Percentiles rank a stretch among this genome's conserved stretches.
Conservation (phyloP, 176 grass and related monocot species). For the Musa itinerans region DNA sequence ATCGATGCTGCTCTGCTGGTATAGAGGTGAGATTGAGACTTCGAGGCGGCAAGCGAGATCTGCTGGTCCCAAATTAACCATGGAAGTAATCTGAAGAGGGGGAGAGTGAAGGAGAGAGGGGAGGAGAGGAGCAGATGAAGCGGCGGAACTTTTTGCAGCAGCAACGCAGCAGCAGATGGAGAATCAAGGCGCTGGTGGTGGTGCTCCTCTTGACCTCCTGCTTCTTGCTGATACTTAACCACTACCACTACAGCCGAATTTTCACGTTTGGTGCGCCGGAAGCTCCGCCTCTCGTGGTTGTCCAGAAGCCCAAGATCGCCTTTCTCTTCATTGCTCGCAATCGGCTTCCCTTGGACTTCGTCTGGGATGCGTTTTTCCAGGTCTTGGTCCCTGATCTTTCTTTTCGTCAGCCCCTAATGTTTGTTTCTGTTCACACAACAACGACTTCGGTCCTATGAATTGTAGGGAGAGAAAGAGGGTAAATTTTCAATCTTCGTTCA, state of each 20-base stretch:
- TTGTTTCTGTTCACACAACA: neutral
- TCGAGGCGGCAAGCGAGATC: neutral
- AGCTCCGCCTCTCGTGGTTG: neutral
- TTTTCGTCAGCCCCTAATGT: neutral
- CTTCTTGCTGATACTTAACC: neutral
- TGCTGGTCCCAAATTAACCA: neutral
- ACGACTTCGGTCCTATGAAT: neutral
- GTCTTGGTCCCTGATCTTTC: constrained; percentile 11
- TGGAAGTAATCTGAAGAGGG: constrained; percentile 2
- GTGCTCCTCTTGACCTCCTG: neutral
- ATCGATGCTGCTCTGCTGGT: no score
- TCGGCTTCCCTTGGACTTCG: constrained; percentile 77
- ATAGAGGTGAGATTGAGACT: no score
- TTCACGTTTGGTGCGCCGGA: neutral
- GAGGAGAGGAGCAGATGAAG: neutral
- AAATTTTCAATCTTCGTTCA: constrained; percentile 84
- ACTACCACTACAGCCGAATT: neutral
- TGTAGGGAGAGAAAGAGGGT: constrained; percentile 53
- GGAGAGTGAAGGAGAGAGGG: neutral
- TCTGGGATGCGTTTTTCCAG: constrained; percentile 91
- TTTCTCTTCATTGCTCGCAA: constrained; percentile 97
- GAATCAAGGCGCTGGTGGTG: constrained; percentile 9
- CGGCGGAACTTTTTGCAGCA: constrained; percentile 4
- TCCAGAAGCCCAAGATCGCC: constrained; percentile 47
- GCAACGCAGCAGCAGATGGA: constrained; percentile 2